phyloP scores from a whole-genome alignment of 305 asterid genomes.

The Ilex paraguariensis region DNA sequence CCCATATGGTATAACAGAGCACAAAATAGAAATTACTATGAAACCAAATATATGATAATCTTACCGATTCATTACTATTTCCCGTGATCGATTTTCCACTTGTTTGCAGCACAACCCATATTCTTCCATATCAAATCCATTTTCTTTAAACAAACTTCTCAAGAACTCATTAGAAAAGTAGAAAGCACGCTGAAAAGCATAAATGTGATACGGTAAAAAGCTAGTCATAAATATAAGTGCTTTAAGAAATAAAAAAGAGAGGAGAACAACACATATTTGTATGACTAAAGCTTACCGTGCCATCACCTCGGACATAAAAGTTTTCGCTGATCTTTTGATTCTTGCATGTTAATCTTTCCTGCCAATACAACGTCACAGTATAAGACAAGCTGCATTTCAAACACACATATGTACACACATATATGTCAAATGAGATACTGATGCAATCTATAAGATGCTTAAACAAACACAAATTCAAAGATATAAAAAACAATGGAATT shows the following conservation, averaged over 20 bases:
- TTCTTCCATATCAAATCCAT: slow-evolving; percentile 69
- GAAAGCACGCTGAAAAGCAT: slow-evolving; percentile 72
- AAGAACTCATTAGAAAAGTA: slow-evolving; percentile 88
- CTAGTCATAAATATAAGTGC: not conserved
- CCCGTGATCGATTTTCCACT: slow-evolving; percentile 89
- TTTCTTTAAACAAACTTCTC: slow-evolving; percentile 54
- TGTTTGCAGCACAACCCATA: slow-evolving; percentile 85
- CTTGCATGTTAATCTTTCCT: slow-evolving; percentile 85
- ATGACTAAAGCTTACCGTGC: slow-evolving; percentile 66
- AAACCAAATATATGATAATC: too few species aligned
- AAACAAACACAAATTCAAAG: too few species aligned
- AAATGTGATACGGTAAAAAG: slow-evolving; percentile 16
- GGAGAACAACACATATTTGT: not conserved
- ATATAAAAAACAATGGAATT: too few species aligned
- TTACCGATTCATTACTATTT: slow-evolving; percentile 86
- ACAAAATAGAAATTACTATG: too few species aligned
- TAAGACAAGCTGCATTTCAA: slow-evolving; percentile 9
- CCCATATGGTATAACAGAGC: too few species aligned
- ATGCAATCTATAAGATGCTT: too few species aligned
- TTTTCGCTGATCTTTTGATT: slow-evolving; percentile 91
- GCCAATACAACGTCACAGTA: slow-evolving; percentile 14
- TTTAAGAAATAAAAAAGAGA: slow-evolving; percentile 7
- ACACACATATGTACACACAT: not conserved
- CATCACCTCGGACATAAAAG: slow-evolving; percentile 96
- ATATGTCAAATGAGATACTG: too few species aligned